Conservation (phyloP, 768 basidiomycete genomes). For the Nidularia sp. region DNA sequence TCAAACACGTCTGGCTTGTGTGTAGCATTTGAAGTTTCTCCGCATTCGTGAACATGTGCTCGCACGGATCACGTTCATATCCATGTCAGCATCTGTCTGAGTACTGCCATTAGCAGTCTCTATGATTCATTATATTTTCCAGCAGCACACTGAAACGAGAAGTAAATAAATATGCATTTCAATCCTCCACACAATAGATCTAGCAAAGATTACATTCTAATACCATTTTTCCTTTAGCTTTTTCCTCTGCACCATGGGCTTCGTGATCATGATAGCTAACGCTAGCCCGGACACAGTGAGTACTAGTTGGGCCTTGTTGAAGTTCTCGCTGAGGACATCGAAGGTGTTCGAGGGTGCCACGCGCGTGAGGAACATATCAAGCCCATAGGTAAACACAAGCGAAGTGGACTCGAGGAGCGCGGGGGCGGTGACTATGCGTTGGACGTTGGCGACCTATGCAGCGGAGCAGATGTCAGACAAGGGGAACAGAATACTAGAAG, state of each 20-base stretch:
- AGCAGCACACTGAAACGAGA: background rate
- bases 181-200: background rate
- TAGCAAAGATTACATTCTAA: slow-evolving; percentile 13
- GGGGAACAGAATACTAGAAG: background rate
- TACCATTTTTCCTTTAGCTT: slow-evolving; percentile 73
- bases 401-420: slow-evolving; percentile 91
- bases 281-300: slow-evolving; percentile 72
- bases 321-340: slow-evolving; percentile 86
- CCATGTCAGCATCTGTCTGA: too few species aligned
- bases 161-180: slow-evolving; percentile 1
- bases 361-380: slow-evolving; percentile 87
- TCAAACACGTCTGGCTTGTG: too few species aligned
- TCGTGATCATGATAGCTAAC: slow-evolving; percentile 73
- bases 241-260: slow-evolving; percentile 77
- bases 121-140: background rate
- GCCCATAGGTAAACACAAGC: slow-evolving; percentile 78
- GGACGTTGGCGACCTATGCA: slow-evolving; percentile 61
- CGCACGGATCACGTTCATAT: too few species aligned
- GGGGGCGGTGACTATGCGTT: slow-evolving; percentile 70
- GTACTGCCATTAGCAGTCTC: too few species aligned
- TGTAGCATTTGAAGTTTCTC: too few species aligned
- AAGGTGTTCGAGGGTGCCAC: slow-evolving; percentile 87
- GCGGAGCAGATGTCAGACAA: background rate
- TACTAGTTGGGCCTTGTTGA: slow-evolving; percentile 91
- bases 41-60: too few species aligned